phyloP scores from a whole-genome alignment of 495 filamentous ascomycete species.

The Penicillium canariense region DNA sequence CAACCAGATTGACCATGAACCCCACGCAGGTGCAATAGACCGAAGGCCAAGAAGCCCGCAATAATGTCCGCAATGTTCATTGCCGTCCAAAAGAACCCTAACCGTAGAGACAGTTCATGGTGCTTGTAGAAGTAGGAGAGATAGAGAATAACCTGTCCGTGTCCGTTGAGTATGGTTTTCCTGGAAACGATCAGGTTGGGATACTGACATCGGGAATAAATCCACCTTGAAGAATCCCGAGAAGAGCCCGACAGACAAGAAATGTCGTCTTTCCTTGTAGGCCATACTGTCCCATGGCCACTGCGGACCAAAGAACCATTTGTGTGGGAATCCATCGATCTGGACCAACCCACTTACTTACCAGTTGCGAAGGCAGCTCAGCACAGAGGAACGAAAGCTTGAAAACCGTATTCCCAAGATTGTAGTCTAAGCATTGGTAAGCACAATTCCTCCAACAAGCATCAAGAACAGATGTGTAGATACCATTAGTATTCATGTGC shows the following conservation, averaged over 20 bases:
- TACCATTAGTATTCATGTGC: conserved; percentile 48
- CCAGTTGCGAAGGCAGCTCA: conserved; percentile 33
- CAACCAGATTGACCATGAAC: conserved; percentile 33
- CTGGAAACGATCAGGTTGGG: neutral
- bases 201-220: conserved; percentile 33
- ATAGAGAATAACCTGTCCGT: conserved; percentile 48
- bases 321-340: conserved; percentile 33
- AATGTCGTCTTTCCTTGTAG: conserved; percentile 60
- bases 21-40: conserved; percentile 43
- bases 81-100: conserved; percentile 59
- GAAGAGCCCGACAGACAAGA: conserved; percentile 55
- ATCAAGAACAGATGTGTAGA: neutral
- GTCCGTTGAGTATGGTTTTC: neutral
- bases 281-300: conserved; percentile 60
- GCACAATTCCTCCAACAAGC: neutral
- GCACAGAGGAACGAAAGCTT: conserved; percentile 8
- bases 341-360: conserved; percentile 13
- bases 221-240: conserved; percentile 62
- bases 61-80: conserved; percentile 54
- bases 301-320: conserved; percentile 48
- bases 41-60: conserved; percentile 49
- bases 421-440: conserved; percentile 8
- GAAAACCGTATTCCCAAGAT: conserved; percentile 24
- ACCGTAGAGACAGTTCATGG: conserved; percentile 59
- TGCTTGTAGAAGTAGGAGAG: conserved; percentile 71